Conservation (phyloP, 306 rosid species). For the Abrus precatorius region DNA sequence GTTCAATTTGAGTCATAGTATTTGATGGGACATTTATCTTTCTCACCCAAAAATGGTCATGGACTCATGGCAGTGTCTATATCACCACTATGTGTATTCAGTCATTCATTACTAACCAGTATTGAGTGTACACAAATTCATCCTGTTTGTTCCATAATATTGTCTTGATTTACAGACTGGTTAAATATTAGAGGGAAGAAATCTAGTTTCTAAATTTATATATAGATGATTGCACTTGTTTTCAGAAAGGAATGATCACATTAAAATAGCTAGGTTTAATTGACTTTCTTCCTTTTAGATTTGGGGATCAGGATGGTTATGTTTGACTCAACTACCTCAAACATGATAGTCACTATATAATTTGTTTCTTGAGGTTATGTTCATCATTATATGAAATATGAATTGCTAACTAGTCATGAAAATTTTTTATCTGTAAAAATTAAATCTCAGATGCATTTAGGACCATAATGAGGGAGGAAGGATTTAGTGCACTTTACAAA, state of each 20-base stretch:
- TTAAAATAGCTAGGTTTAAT: background rate
- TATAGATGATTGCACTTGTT: slow-evolving; percentile 15
- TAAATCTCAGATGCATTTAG: slow-evolving; percentile 85
- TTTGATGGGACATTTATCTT: slow-evolving; percentile 10
- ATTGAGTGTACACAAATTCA: slow-evolving; percentile 22
- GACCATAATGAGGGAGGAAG: slow-evolving; percentile 89
- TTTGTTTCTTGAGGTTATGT: slow-evolving; percentile 31
- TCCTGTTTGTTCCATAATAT: slow-evolving; percentile 18
- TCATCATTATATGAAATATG: slow-evolving; percentile 23
- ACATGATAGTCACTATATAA: slow-evolving; percentile 21
- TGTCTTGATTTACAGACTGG: background rate
- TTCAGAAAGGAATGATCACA: slow-evolving; percentile 28
- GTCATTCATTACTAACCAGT: slow-evolving; percentile 17
- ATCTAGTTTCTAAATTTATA: background rate
- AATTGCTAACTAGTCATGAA: slow-evolving; percentile 38
- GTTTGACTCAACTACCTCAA: slow-evolving; percentile 18
- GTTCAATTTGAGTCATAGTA: slow-evolving; percentile 19
- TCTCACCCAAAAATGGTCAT: background rate
- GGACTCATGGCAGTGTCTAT: background rate
- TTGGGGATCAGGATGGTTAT: background rate
- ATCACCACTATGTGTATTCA: slow-evolving; percentile 8
- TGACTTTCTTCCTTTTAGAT: background rate
- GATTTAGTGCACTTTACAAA: slow-evolving; percentile 81
- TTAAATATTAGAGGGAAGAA: background rate
- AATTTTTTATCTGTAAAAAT: slow-evolving; percentile 41